Base-by-base conservation (phyloP, 1,284 basidiomycete genomes). In the Moniliophthora roreri region DNA sequence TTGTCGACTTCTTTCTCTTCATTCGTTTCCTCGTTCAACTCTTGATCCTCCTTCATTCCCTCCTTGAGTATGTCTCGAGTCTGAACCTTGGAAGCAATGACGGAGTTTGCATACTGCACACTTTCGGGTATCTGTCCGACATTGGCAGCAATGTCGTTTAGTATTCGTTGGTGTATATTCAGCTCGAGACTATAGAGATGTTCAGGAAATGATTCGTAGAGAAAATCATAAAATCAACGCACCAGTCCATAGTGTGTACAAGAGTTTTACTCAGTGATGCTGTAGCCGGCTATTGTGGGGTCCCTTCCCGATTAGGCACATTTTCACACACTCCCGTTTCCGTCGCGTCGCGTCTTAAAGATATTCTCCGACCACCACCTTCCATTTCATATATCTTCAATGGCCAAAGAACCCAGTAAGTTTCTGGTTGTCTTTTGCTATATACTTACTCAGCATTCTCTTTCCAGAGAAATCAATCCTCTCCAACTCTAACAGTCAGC, bases 101-200 rank as follows among this genome's bases (percentile, higher is more conserved):
- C 66, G 48, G 81, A 74, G 57, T 81, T 77, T 20, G 81, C 78
- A 57, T 75, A 74, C 7, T 70, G 63, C 9, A 79, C 62, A 53
- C 79, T 78, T 45, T 79, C 73, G 52, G 77, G 68, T 10, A 70
- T 72, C 32, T 77, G 75, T 9, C 77, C 76, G 52, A 86, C 74
- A 64, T 84, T 88, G 26, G 76, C 71, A 3, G 91, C 92, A 55
- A 96, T 81, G 69, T 93, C 89, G 24, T 84, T 82, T 32, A 96
- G 73, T 59, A 95, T 89, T 59, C 82, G 79, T 64, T 91, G 87
- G 61, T 89, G 90, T 51, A 94, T 85, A 69, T 91, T 89, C 16
- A 90, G 68, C 62, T 90, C 87, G 20, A 90, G 69, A 60, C 87
- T 89, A n/a, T 48, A 39, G 15, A 21, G 9, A 16, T 15, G 36